A percentile compares a stretch with the other conserved stretches of the same genome.
phyloP scores from a whole-genome alignment of 257 asterid genomes.

The Primulina eburnea region DNA sequence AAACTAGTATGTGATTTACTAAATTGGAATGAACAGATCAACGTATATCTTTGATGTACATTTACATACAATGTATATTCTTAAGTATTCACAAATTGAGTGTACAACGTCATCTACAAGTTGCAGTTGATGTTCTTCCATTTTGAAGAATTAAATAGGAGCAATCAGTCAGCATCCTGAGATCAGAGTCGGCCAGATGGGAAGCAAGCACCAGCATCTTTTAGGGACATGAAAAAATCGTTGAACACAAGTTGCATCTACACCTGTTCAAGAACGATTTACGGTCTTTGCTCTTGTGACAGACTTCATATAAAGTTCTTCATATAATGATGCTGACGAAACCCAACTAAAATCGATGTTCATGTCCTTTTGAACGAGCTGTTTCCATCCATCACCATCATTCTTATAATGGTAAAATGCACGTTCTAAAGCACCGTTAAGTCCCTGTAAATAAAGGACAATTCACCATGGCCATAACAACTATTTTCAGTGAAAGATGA shows the following conservation, averaged over 20 bases:
- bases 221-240: neutral
- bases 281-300: conserved; percentile 60
- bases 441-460: conserved; percentile 44
- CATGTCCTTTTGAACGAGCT: conserved; percentile 79
- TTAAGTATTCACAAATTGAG: conserved; percentile 6
- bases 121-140: conserved; percentile 7
- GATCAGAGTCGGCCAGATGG: neutral
- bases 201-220: conserved; percentile 15
- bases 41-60: neutral
- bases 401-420: conserved; percentile 58
- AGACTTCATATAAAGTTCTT: conserved; percentile 74
- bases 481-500: conserved; percentile 4
- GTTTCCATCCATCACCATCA: conserved; percentile 58
- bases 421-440: conserved; percentile 68
- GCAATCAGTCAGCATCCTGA: conserved; percentile 4
- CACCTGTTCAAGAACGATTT: conserved; percentile 28
- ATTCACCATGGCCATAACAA: conserved; percentile 7
- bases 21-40: neutral
- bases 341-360: conserved; percentile 92
- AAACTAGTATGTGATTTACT: too few relatives aligned
- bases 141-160: neutral
- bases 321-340: conserved; percentile 73
- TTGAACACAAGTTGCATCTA: conserved; percentile 2
- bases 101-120: conserved; percentile 16
- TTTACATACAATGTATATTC: conserved; percentile 6